These are phyloP conservation scores for Chalciporus sphaerocephalus DNA, from an alignment of 768 basidiomycete species.

Conservation along the genomic window DNA sequence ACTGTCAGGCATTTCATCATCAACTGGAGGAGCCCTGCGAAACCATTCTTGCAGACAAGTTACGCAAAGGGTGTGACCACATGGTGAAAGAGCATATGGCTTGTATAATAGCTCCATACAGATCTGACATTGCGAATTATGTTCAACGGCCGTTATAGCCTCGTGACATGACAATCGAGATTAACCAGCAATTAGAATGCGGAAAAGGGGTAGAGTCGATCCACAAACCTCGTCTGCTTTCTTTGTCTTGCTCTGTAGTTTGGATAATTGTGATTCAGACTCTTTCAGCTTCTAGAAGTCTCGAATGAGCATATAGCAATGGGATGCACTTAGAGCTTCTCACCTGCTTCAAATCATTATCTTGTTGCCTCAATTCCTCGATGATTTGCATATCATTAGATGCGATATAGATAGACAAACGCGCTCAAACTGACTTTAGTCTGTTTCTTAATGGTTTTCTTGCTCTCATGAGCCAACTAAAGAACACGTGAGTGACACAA, in stretches of 20 bases:
- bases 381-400: conserved; percentile 39
- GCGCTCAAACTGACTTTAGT: conserved; percentile 42
- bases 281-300: conserved; percentile 40
- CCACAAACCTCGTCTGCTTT: conserved; percentile 55
- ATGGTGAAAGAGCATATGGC: conserved; percentile 67
- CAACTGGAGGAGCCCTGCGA: conserved; percentile 53
- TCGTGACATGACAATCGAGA: conserved; percentile 20
- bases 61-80: conserved; percentile 75
- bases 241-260: conserved; percentile 42
- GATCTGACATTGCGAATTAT: conserved; percentile 66
- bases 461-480: conserved; percentile 41
- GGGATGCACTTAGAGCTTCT: background rate
- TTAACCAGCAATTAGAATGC: background rate
- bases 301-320: conserved; percentile 2
- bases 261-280: conserved; percentile 41
- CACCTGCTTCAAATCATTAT: conserved; percentile 38
- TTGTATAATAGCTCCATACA: conserved; percentile 66
- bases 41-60: conserved; percentile 76
- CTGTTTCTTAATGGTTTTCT: conserved; percentile 52
- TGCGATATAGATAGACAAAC: background rate
- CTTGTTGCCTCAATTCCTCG: conserved; percentile 47
- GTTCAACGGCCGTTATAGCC: conserved; percentile 55
- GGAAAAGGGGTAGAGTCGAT: background rate
- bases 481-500: conserved; percentile 3
- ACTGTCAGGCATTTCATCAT: conserved; percentile 43